Conservation (phyloP, 2,329 filamentous ascomycete genomes). For the Annulohypoxylon truncatum region DNA sequence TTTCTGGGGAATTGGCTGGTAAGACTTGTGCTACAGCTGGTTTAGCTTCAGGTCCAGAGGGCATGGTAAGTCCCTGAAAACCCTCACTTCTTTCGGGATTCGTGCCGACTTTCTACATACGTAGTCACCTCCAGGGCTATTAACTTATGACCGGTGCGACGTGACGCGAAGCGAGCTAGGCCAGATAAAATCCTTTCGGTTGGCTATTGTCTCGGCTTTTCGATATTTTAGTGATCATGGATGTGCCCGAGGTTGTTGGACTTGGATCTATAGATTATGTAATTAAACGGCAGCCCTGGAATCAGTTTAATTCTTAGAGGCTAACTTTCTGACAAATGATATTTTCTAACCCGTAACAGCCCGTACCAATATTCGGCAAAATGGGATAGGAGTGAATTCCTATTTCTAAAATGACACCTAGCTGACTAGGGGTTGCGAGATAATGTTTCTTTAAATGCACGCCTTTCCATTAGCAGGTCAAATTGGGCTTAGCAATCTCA, state of each 20-base stretch:
- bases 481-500: slow-evolving; percentile 15
- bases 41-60: slow-evolving; percentile 22
- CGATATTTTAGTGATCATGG: background rate
- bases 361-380: slow-evolving; percentile 6
- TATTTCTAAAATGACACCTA: slow-evolving; percentile 15
- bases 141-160: background rate
- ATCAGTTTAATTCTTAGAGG: background rate
- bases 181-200: background rate
- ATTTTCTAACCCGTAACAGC: background rate
- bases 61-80: slow-evolving; percentile 23
- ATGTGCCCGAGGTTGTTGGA: background rate
- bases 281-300: background rate
- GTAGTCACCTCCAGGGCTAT: too few species aligned
- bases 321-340: slow-evolving; percentile 5
- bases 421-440: background rate
- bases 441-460: slow-evolving; percentile 7
- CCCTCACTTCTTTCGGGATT: slow-evolving; percentile 10
- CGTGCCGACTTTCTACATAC: slow-evolving; percentile 7
- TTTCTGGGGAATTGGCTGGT: slow-evolving; percentile 17
- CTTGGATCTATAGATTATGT: slow-evolving; percentile 1
- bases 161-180: background rate
- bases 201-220: slow-evolving; percentile 8
- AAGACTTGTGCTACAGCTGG: slow-evolving; percentile 11
- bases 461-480: background rate
- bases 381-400: slow-evolving; percentile 6